Evolutionary conservation across 192 early-diverging fungal species (phyloP).

Genomic region (Dissophora globulifera): DNA sequence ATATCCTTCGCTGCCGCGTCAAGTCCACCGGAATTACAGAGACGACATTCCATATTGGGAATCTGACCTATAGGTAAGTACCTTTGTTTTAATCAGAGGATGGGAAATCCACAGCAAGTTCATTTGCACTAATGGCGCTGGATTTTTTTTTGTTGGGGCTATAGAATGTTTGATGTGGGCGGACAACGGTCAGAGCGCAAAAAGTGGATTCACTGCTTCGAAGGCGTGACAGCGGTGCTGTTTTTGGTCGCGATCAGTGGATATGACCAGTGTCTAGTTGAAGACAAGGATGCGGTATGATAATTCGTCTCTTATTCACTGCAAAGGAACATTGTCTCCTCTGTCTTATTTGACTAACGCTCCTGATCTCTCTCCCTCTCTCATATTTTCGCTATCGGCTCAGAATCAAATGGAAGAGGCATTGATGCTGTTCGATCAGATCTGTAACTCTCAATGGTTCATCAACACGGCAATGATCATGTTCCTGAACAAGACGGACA

Average conservation of each 20-base stretch:
- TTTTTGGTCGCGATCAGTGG: slow-evolving; percentile 72
- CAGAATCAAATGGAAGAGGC: slow-evolving; percentile 77
- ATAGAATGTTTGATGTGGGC: slow-evolving; percentile 72
- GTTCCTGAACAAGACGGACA: slow-evolving; percentile 73
- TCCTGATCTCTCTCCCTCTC: too few species aligned
- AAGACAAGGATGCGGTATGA: slow-evolving; percentile 58
- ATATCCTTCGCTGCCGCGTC: slow-evolving; percentile 68
- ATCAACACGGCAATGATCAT: slow-evolving; percentile 69
- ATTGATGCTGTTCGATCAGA: slow-evolving; percentile 67
- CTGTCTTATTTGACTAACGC: too few species aligned
- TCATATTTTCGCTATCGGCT: too few species aligned
- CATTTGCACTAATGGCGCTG: too few species aligned
- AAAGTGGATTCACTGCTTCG: slow-evolving; percentile 68
- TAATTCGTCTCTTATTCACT: too few species aligned
- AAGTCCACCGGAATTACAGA: slow-evolving; percentile 73
- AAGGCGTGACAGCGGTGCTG: slow-evolving; percentile 65
- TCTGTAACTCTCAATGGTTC: slow-evolving; percentile 72
- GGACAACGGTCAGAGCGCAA: slow-evolving; percentile 67
- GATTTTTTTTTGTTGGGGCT: too few species aligned
- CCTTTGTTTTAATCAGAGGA: too few species aligned
- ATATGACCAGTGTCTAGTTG: slow-evolving; percentile 68
- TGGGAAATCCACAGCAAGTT: too few species aligned
- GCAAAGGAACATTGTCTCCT: too few species aligned
- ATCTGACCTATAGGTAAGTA: slow-evolving; percentile 70
- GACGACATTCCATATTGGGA: slow-evolving; percentile 64